These are phyloP conservation scores for Phaseolus coccineus DNA, from an alignment of 331 rosid genomes.

Conservation along the genomic window DNA sequence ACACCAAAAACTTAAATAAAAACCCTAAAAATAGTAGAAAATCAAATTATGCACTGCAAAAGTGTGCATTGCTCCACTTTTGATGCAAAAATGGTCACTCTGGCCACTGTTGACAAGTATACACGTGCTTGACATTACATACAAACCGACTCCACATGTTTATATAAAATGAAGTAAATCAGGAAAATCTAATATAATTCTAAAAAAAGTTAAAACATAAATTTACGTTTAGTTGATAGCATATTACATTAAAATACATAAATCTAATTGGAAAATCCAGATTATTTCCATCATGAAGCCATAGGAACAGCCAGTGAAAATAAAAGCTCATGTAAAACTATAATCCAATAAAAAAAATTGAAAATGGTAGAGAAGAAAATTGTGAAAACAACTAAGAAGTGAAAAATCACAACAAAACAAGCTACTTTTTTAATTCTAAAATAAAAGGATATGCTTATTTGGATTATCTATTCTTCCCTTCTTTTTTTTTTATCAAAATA, in stretches of 20 bases:
- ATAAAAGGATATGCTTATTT: not conserved
- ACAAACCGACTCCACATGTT: not conserved
- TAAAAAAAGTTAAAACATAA: constrained; percentile 4
- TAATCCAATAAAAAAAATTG: not conserved
- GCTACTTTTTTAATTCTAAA: not conserved
- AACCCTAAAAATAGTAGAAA: not conserved
- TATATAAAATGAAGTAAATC: not conserved
- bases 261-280: not conserved
- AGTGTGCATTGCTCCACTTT: not conserved
- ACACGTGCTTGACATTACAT: not conserved
- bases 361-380: not conserved
- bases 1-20: not conserved
- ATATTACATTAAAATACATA: not conserved
- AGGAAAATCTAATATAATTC: not conserved
- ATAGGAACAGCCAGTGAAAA: not conserved
- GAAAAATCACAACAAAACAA: not conserved
- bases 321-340: not conserved
- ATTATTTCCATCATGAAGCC: not conserved
- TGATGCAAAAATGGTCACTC: not conserved
- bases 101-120: not conserved
- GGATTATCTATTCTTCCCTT: not conserved
- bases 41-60: not conserved
- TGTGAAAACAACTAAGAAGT: not conserved
- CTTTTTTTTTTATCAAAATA: not conserved
- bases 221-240: not conserved